Base-by-base conservation (phyloP, 768 basidiomycete species). In the Lactarius indigo region DNA sequence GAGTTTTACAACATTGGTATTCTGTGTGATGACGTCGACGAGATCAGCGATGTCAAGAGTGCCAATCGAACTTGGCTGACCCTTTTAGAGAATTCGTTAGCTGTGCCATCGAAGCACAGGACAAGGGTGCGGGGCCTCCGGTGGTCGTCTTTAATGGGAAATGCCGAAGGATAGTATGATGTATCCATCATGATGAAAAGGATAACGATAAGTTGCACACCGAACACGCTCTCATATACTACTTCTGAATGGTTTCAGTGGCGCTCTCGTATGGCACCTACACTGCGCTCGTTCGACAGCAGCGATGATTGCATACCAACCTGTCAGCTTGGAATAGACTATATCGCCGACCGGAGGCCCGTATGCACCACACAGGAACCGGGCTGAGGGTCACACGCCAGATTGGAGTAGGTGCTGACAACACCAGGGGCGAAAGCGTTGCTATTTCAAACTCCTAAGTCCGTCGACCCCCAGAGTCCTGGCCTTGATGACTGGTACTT, bases 21-120 rank as follows among this genome's bases (percentile, higher is more conserved):
- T 88, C 80, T 84, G 63, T 28, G 18, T 2, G 50, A 37, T 26
- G 15, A 20, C 15, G 30, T 33, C 5, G 56, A 44, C n/a, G n/a
- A 59, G 54, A 26, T 33, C 13, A 37, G 26, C 37, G 59, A 17
- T 12, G 39, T 37, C 20, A 26, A 13, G 17, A 37, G 42, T 13
- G 17, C 44, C 12, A 23, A 28, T 23, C 5, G 26, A 7, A 50
- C 30, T 42, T 54, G 33, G 10, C 44, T 30, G 3, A 61, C 59
- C 7, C 26, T 2, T 8, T 61, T 5, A 13, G 2, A 13, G 37
- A 57, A 90, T 70, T 85, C 80, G 64, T 79, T 79, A 2, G 80
- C 74, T 5, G 89, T 90, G 15, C 89, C 89, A 69, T 91, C 89
- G 71, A 91, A 91, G 74, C 87, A 89, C 30, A 90, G 77, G 33